Percentiles rank a stretch among this genome's conserved stretches.
Evolutionary conservation across 768 basidiomycete species (phyloP).

Genomic region (Clavulina sp.): DNA sequence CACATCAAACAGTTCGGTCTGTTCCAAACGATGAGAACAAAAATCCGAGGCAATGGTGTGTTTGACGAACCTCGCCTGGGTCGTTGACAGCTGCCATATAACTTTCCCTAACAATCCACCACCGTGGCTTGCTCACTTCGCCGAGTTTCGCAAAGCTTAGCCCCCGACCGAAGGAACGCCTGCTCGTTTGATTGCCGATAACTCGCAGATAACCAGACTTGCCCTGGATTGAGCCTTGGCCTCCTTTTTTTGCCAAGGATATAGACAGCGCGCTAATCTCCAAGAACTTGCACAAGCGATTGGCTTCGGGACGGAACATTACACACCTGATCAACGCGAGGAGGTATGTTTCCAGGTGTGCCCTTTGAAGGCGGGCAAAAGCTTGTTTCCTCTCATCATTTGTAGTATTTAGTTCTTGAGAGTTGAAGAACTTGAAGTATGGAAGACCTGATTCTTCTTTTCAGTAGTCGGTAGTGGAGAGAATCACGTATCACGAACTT

Average conservation of each 20-base stretch:
- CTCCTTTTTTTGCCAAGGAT: conserved; percentile 59
- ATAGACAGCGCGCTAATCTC: conserved; percentile 84
- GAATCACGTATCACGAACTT: conserved; percentile 12
- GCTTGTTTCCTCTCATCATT: conserved; percentile 42
- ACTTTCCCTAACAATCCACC: conserved; percentile 87
- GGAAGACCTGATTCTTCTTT: conserved; percentile 42
- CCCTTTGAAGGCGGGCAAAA: conserved; percentile 67
- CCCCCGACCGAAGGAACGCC: conserved; percentile 5
- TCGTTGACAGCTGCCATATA: conserved; percentile 79
- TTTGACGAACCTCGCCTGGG: conserved; percentile 56
- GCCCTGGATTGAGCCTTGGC: conserved; percentile 25
- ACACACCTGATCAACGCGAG: conserved; percentile 77
- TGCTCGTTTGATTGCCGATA: conserved; percentile 17
- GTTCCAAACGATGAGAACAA: not conserved
- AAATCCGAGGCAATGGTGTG: not conserved
- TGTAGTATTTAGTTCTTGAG: conserved; percentile 34
- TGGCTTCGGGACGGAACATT: conserved; percentile 90
- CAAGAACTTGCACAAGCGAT: conserved; percentile 75
- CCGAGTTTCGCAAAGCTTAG: conserved; percentile 23
- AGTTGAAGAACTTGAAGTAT: conserved; percentile 73
- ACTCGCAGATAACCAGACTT: conserved; percentile 68
- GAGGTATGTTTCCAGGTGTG: conserved; percentile 74
- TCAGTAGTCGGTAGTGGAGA: not conserved
- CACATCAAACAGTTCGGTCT: conserved; percentile 85
- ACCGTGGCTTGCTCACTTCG: conserved; percentile 49